phyloP scores from a whole-genome alignment of 2,329 filamentous ascomycete species.

The Colletotrichum zoysiae region DNA sequence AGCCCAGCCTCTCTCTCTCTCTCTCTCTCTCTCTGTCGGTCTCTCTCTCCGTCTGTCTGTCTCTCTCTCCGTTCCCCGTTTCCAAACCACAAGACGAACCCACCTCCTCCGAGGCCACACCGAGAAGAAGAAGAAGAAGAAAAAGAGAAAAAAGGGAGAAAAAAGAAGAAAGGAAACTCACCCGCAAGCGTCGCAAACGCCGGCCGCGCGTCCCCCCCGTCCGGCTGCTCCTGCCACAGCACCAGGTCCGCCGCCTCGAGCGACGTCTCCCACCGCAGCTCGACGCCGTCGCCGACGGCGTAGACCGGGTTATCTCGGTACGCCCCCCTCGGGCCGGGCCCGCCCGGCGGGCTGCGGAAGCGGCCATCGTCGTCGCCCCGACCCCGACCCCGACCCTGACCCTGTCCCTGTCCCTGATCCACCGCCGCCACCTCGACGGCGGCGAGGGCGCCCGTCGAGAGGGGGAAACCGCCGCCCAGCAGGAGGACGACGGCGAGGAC shows the following conservation, averaged over 20 bases:
- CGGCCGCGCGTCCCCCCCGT: background rate
- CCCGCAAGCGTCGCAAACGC: background rate
- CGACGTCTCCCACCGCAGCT: constrained; percentile 45
- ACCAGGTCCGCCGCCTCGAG: constrained; percentile 15
- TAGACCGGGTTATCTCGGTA: constrained; percentile 46
- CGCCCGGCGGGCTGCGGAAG: constrained; percentile 9
- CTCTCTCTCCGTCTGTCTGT: no score
- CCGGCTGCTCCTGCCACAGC: constrained; percentile 4
- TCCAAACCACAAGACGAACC: no score
- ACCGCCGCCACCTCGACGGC: background rate
- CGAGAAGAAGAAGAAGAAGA: no score
- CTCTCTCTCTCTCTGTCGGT: no score
- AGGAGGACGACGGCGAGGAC: background rate
- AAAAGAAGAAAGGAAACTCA: background rate
- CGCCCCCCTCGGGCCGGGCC: background rate
- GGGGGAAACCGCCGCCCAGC: background rate
- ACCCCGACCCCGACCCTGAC: no score
- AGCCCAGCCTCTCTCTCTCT: background rate
- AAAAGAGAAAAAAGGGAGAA: no score
- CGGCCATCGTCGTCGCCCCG: no score
- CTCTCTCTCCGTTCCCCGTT: no score
- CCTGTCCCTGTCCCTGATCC: no score
- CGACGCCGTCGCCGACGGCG: constrained; percentile 43
- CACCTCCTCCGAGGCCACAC: no score
- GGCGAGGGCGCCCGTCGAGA: background rate